Percentiles rank a stretch among this genome's conserved stretches.
Conservation (phyloP, 371 early-diverging fungal genomes). For the Chytridiales sp. region DNA sequence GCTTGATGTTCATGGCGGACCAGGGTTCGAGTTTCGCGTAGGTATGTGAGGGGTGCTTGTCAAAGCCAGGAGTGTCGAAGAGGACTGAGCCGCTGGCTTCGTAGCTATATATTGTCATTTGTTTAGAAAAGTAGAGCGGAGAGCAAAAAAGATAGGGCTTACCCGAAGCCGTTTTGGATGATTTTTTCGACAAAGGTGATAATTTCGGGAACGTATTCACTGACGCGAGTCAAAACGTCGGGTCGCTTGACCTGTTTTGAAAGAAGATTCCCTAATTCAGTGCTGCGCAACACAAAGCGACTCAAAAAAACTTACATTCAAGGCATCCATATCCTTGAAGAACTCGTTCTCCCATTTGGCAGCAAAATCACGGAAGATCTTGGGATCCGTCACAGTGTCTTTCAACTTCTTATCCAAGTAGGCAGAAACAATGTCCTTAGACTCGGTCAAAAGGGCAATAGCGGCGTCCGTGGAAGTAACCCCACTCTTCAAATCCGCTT, state of each 20-base stretch:
- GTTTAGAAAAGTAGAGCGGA: not conserved
- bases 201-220: slow-evolving; percentile 98
- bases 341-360: slow-evolving; percentile 96
- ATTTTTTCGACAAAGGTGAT: slow-evolving; percentile 88
- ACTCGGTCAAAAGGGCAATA: slow-evolving; percentile 31
- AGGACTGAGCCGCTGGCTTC: slow-evolving; percentile 97
- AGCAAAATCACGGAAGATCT: slow-evolving; percentile 86
- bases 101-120: slow-evolving; percentile 50
- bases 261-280: slow-evolving; percentile 7
- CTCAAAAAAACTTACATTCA: slow-evolving; percentile 62
- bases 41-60: slow-evolving; percentile 72
- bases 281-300: not conserved
- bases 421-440: slow-evolving; percentile 32
- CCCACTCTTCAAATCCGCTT: slow-evolving; percentile 22
- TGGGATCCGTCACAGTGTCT: slow-evolving; percentile 75
- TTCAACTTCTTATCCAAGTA: slow-evolving; percentile 37
- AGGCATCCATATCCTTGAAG: slow-evolving; percentile 92
- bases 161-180: slow-evolving; percentile 91
- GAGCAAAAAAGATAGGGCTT: slow-evolving; percentile 13
- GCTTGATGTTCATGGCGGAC: slow-evolving; percentile 76
- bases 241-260: slow-evolving; percentile 70
- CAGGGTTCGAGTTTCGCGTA: slow-evolving; percentile 92
- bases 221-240: slow-evolving; percentile 95
- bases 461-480: slow-evolving; percentile 18
- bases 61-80: slow-evolving; percentile 94